Conservation (phyloP, 192 early-diverging fungal species). For the Gonapodya sp. region DNA sequence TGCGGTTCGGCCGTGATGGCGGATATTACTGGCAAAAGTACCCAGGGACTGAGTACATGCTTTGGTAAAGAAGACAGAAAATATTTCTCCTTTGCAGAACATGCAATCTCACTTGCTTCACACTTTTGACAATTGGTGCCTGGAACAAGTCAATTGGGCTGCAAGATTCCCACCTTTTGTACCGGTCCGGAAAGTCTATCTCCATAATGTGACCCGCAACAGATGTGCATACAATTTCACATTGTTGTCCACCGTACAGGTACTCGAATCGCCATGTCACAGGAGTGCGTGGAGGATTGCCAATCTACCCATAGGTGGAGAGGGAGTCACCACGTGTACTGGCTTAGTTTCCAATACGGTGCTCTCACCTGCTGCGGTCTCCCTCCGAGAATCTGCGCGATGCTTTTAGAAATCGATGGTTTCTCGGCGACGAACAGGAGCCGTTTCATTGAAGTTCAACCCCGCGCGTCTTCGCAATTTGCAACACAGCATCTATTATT, state of each 20-base stretch:
- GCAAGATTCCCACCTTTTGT: constrained; percentile 50
- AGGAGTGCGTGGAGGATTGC: constrained; percentile 41
- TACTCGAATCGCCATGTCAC: constrained; percentile 71
- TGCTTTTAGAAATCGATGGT: constrained; percentile 71
- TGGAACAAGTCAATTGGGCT: constrained; percentile 59
- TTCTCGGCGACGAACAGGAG: constrained; percentile 97
- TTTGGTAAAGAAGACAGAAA: not conserved
- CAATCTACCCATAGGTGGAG: not conserved
- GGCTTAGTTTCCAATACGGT: constrained; percentile 18
- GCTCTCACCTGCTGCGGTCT: constrained; percentile 18
- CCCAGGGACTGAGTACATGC: constrained; percentile 27
- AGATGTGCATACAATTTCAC: constrained; percentile 68
- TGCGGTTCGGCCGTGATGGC: constrained; percentile 42
- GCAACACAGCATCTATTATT: no score
- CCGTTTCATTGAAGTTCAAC: no score
- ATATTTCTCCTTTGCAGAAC: not conserved
- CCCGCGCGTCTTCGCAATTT: not conserved
- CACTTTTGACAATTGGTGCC: constrained; percentile 41
- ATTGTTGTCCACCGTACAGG: constrained; percentile 35
- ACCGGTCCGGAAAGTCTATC: constrained; percentile 54
- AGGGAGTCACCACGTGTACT: not conserved
- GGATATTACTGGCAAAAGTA: constrained; percentile 54
- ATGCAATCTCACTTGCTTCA: constrained; percentile 28
- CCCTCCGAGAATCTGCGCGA: constrained; percentile 41
- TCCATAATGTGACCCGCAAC: constrained; percentile 68